Evolutionary conservation across 2,329 filamentous ascomycete species (phyloP), one percentile per base, ranked within the genome.

Genomic region (Cladophialophora bantiana): DNA sequence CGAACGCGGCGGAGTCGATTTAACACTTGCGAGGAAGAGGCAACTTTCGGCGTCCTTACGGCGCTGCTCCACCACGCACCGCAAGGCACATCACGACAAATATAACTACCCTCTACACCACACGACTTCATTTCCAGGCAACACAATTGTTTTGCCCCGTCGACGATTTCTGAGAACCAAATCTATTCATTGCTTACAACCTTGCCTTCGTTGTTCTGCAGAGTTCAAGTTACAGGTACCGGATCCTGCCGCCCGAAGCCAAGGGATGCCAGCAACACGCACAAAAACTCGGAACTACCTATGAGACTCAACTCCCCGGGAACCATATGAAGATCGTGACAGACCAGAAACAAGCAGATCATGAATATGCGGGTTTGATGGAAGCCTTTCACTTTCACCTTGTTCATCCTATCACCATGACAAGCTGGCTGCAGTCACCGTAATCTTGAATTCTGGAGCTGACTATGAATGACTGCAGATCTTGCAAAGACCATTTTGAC

Each of bases 101-200:
- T n/a, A 55, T 20, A n/a, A 35, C 52, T 55, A 34, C 52, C 7
- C 2, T 2, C 26, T 26, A 26, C 26, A 26, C 26, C 26, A 26
- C 26, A 26, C 26, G 26, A 40, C 52, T 61, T 12, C 7, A 35
- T 54, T 48, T 20, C 15, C 52, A 55, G 64, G 59, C 59, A 68
- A 40, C 59, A 63, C 62, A 57, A 53, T 66, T 57, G 53, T 53
- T 52, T n/a, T 13, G 31, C 55, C 18, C 10, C 10, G 15, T 34
- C 31, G 32, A 35, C 26, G 13, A 48, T 45, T 57, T 31, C 58
- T 40, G 26, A 34, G 61, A 68, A 62, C 52, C 56, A 42, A 66
- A 67, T 66, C 68, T 70, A 70, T 70, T 70, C 66, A 70, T 62
- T 70, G 68, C 68, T 59, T 64, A 64, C 60, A 68, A 62, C 68